Evolutionary conservation across 352 stramenopile genomes (phyloP).

Genomic region (Phytophthora sansomeana): DNA sequence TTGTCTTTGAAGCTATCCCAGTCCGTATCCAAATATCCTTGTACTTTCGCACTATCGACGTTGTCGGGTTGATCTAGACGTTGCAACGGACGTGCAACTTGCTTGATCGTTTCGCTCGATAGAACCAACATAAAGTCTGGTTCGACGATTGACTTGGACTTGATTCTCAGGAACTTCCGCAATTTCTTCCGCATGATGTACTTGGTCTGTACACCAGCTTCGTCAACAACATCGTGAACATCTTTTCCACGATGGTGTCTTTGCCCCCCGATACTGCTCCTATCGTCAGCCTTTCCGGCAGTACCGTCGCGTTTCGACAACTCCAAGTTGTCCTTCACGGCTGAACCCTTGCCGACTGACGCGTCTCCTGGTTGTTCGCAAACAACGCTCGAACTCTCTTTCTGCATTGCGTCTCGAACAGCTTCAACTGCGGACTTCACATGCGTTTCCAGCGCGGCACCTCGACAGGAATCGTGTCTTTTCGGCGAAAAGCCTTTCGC

Average conservation of each 20-base stretch:
- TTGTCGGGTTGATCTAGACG: too few species aligned
- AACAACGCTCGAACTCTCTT: neutral
- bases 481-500: constrained; percentile 22
- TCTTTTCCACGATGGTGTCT: neutral
- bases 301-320: neutral
- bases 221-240: constrained; percentile 3
- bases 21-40: constrained; percentile 1
- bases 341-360: neutral
- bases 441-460: constrained; percentile 24
- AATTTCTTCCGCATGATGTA: neutral
- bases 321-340: neutral
- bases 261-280: neutral
- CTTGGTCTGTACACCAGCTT: neutral
- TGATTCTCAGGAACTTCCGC: constrained; percentile 6
- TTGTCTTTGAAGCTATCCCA: neutral
- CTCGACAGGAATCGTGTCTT: constrained; percentile 21
- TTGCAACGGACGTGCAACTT: neutral
- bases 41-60: too few species aligned
- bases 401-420: constrained; percentile 2
- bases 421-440: constrained; percentile 2
- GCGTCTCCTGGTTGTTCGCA: neutral
- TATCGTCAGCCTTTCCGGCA: too few species aligned
- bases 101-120: neutral
- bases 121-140: neutral
- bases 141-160: neutral